These are phyloP conservation scores for Dictyostelium firmibasis DNA, from an alignment of 78 protist species.

Conservation along the genomic window DNA sequence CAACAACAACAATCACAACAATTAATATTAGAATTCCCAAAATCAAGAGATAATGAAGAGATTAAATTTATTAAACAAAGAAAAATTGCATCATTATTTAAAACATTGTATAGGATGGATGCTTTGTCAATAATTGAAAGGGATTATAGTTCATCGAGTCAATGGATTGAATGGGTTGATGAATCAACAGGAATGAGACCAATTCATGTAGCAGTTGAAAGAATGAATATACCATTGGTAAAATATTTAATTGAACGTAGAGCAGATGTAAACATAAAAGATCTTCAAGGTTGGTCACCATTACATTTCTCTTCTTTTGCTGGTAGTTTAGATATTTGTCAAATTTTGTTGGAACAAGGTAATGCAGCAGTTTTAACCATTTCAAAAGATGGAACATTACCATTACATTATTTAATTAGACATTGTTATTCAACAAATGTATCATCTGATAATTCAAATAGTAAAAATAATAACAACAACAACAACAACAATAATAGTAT, in stretches of 20 bases:
- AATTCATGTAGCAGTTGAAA: conserved; percentile 35
- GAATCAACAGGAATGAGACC: conserved; percentile 64
- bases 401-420: conserved; percentile 52
- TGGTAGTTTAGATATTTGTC: conserved; percentile 57
- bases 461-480: no score
- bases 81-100: conserved; percentile 5
- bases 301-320: conserved; percentile 66
- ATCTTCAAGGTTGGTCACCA: conserved; percentile 70
- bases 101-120: conserved; percentile 7
- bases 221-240: conserved; percentile 14
- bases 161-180: conserved; percentile 69
- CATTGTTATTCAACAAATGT: not conserved
- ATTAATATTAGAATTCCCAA: not conserved
- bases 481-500: not conserved
- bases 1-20: not conserved
- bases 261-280: conserved; percentile 42
- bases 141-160: not conserved
- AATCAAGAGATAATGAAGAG: not conserved
- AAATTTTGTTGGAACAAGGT: conserved; percentile 44
- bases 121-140: not conserved
- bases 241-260: conserved; percentile 34
- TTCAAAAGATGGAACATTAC: conserved; percentile 72
- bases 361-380: conserved; percentile 61
- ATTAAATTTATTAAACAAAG: conserved; percentile 21
- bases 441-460: not conserved